These are phyloP conservation scores for Graphiopsis chlorocephala DNA, from an alignment of 2,329 filamentous ascomycete genomes.

Conservation along the genomic window DNA sequence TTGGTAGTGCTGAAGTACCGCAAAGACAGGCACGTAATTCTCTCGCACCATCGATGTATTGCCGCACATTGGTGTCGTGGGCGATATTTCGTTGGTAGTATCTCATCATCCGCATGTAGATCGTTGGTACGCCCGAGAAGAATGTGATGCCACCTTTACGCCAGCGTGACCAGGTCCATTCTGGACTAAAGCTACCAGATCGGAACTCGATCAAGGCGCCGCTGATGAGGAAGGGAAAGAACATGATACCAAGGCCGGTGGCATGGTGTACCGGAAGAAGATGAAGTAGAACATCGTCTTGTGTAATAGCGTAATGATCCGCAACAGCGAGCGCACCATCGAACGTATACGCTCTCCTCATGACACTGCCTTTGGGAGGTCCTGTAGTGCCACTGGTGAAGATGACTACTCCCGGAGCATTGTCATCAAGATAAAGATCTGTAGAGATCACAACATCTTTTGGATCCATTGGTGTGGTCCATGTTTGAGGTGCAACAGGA, in stretches of 20 bases:
- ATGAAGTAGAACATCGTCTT: conserved; percentile 47
- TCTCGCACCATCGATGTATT: conserved; percentile 45
- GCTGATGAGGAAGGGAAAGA: conserved; percentile 46
- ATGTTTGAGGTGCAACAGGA: conserved; percentile 37
- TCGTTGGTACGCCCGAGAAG: conserved; percentile 53
- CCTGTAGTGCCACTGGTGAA: conserved; percentile 85
- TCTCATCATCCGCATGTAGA: conserved; percentile 49
- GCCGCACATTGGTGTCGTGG: conserved; percentile 30
- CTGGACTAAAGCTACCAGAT: conserved; percentile 43
- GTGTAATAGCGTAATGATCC: conserved; percentile 39
- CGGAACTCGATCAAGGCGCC: conserved; percentile 49
- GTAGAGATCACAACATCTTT: conserved; percentile 42
- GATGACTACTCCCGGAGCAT: conserved; percentile 42
- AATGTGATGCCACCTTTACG: conserved; percentile 41
- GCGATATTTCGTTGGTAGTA: conserved; percentile 40
- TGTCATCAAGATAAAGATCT: conserved; percentile 40
- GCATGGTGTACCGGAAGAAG: conserved; percentile 52
- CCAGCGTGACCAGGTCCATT: conserved; percentile 49
- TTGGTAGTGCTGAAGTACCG: conserved; percentile 49
- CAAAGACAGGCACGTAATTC: conserved; percentile 43
- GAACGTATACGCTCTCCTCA: conserved; percentile 43
- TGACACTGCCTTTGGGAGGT: conserved; percentile 64
- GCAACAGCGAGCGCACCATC: conserved; percentile 38
- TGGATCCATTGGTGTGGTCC: conserved; percentile 30
- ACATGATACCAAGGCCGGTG: conserved; percentile 51